Evolutionary conservation across 441 rosid species (phyloP).

Genomic region (Hura crepitans): DNA sequence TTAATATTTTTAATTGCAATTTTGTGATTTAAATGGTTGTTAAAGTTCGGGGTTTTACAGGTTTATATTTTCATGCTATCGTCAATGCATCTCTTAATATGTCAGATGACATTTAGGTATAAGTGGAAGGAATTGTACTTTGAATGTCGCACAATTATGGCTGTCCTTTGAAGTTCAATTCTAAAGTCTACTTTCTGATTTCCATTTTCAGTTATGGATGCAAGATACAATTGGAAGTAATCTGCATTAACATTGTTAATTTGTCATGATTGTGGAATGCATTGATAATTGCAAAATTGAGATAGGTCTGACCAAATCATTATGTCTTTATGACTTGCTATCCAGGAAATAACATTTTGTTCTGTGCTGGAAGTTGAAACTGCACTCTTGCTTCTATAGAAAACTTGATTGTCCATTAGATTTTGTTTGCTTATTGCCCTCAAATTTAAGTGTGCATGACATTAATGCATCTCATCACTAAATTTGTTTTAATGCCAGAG

Average conservation of each 20-base stretch:
- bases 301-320: background rate
- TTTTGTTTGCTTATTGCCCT: slow-evolving; percentile 7
- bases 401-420: slow-evolving; percentile 5
- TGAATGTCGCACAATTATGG: background rate
- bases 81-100: background rate
- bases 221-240: background rate
- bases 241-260: background rate
- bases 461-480: slow-evolving; percentile 23
- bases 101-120: background rate
- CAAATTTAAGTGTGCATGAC: background rate
- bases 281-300: background rate
- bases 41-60: background rate
- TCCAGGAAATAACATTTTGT: background rate
- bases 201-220: background rate
- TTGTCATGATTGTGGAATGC: background rate
- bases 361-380: background rate
- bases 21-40: background rate
- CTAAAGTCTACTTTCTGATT: background rate
- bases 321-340: background rate
- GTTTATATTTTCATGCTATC: background rate
- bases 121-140: background rate
- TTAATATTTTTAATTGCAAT: background rate
- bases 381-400: background rate
- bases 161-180: background rate
- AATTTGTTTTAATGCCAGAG: slow-evolving; percentile 50